Base-by-base conservation (phyloP, 2,329 filamentous ascomycete genomes). In the Hymenoscyphus occultus region DNA sequence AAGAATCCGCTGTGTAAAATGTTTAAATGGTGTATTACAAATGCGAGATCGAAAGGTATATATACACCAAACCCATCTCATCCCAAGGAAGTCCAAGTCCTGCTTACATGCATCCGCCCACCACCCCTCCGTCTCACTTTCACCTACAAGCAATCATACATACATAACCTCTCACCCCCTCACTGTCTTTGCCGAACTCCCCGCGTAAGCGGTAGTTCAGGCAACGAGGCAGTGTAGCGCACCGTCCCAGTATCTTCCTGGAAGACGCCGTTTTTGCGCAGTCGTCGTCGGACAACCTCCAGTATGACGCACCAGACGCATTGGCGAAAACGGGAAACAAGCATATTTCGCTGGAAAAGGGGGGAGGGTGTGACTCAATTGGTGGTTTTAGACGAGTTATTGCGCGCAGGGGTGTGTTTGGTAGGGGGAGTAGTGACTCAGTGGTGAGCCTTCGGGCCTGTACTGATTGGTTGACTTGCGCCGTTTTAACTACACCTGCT, bases 281-380 rank as follows among this genome's bases (percentile, higher is more conserved):
- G 45, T 22, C 45, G 7, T 51, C n/a, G 22, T 51, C 45, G 10
- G 22, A 0, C 2, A 28, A 12, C 48, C 13, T 54, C n/a, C 45
- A 54, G 48, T 54, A 54, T 54, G 19, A 54, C 48, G 48, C 48
- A 35, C 9, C 9, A 7, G 5, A 10, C 35, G 35, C 5, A 54
- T 54, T 12, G 19, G 48, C 19, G 9, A 54, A 14, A 1, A 19
- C 10, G 48, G 19, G 48, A 54, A 54, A 54, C n/a, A 51, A 54
- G 48, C 48, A 51, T 51, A 22, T 51, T 22, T 10, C 3, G 7
- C 16, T 2, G 4, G 13, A 10, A 22, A 48, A 22, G n/a, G 42
- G 42, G 42, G 13, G 42, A 45, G 45, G n/a, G 19, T 51, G 45
- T 51, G 45, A 51, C n/a, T 51, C 45, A 22, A 51, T 51, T 51